Percentiles rank a stretch among this genome's conserved stretches.
These are phyloP conservation scores for Phytopythium mirpurense DNA, from an alignment of 352 stramenopile genomes.

Conservation along the genomic window DNA sequence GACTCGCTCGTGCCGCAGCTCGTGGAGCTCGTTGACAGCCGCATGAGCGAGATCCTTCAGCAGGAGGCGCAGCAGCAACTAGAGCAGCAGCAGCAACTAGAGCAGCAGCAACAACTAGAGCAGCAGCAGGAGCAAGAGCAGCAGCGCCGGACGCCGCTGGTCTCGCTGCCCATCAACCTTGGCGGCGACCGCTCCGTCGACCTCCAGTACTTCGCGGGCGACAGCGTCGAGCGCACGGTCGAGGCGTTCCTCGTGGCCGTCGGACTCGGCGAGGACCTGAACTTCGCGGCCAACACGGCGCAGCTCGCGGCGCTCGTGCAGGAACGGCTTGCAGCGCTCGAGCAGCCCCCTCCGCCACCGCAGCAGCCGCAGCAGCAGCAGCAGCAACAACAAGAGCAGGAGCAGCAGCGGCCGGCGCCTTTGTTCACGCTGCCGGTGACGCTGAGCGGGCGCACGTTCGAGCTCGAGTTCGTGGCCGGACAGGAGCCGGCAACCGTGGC, in stretches of 20 bases:
- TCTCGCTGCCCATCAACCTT: constrained; percentile 46
- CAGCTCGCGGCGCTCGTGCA: constrained; percentile 38
- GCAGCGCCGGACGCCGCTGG: constrained; percentile 23
- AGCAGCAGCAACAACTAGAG: background rate
- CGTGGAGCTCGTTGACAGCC: constrained; percentile 50
- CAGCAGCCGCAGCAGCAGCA: constrained; percentile 10
- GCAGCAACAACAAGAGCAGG: constrained; percentile 15
- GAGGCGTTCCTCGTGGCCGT: constrained; percentile 54
- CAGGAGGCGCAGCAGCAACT: constrained; percentile 24
- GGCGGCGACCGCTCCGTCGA: constrained; percentile 37
- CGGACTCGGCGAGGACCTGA: constrained; percentile 33
- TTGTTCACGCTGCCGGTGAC: constrained; percentile 59
- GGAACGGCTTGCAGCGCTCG: constrained; percentile 18
- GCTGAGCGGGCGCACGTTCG: constrained; percentile 42
- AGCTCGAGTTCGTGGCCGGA: constrained; percentile 62
- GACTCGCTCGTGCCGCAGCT: constrained; percentile 46
- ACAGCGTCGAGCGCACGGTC: constrained; percentile 60
- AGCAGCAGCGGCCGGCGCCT: constrained; percentile 14
- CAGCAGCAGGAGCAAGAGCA: constrained; percentile 7
- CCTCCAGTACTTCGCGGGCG: constrained; percentile 69
- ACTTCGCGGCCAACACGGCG: constrained; percentile 34
- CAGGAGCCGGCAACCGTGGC: constrained; percentile 50
- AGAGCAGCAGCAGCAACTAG: constrained; percentile 1
- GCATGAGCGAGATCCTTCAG: constrained; percentile 34
- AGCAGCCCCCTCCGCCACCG: too few species aligned